These are phyloP conservation scores for Blastobotrys americana DNA, from an alignment of 805 yeast genomes.

Conservation along the genomic window DNA sequence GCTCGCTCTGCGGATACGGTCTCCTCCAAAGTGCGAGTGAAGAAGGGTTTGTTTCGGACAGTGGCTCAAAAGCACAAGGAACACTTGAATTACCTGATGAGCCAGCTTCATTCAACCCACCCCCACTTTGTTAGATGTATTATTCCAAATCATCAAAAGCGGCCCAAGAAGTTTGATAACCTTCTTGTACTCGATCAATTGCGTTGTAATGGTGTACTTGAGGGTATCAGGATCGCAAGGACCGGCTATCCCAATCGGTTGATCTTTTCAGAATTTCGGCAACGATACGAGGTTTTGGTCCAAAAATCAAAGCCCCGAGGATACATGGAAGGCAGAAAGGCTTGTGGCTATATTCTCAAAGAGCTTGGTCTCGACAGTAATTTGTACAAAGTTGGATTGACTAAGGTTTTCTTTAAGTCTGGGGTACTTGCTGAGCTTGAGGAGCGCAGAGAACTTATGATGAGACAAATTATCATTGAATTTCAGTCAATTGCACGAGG, in stretches of 20 bases:
- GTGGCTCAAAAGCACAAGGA: slow-evolving; percentile 86
- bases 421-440: slow-evolving; percentile 77
- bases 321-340: slow-evolving; percentile 48
- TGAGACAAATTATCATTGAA: slow-evolving; percentile 47
- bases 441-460: slow-evolving; percentile 58
- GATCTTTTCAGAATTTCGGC: slow-evolving; percentile 70
- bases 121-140: slow-evolving; percentile 98
- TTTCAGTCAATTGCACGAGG: slow-evolving; percentile 68
- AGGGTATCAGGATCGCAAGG: slow-evolving; percentile 94
- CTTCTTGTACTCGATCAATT: slow-evolving; percentile 76
- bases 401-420: slow-evolving; percentile 67
- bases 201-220: slow-evolving; percentile 94
- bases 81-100: slow-evolving; percentile 65
- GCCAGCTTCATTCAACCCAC: slow-evolving; percentile 67
- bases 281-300: slow-evolving; percentile 65
- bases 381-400: slow-evolving; percentile 59
- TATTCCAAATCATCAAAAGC: slow-evolving; percentile 74
- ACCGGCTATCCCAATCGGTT: slow-evolving; percentile 95
- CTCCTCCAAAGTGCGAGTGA: slow-evolving; percentile 24
- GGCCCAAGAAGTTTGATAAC: slow-evolving; percentile 65
- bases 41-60: slow-evolving; percentile 52
- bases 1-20: slow-evolving; percentile 21
- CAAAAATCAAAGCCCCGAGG: slow-evolving; percentile 36
- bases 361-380: slow-evolving; percentile 53
- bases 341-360: slow-evolving; percentile 60